These are phyloP conservation scores for Neophaeococcomyces aloes DNA, from an alignment of 2,329 filamentous ascomycete species.

Conservation along the genomic window DNA sequence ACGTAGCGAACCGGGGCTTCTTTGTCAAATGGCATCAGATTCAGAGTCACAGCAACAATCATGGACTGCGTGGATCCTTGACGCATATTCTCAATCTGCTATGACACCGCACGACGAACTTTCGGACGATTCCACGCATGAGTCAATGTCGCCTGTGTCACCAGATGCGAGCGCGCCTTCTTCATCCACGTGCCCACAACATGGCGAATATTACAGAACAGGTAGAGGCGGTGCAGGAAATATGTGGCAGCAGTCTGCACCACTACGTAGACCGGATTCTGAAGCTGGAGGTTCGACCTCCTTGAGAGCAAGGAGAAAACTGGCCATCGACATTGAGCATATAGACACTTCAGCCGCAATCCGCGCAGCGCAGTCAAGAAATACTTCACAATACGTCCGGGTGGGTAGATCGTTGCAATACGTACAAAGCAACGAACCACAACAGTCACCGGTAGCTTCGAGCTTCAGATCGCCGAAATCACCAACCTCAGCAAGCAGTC, in stretches of 20 bases:
- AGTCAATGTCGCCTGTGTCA: conserved; percentile 4
- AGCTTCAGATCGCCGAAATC: conserved; percentile 18
- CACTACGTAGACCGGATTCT: conserved; percentile 28
- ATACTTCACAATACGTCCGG: conserved; percentile 13
- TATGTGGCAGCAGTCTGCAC: conserved; percentile 43
- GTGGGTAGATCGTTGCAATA: conserved; percentile 14
- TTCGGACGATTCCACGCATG: conserved; percentile 5
- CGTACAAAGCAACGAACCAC: conserved; percentile 12
- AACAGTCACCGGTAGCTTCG: conserved; percentile 22
- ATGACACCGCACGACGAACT: conserved; percentile 14
- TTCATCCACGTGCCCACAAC: conserved; percentile 21
- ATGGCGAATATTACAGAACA: conserved; percentile 36
- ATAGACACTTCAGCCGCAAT: conserved; percentile 16
- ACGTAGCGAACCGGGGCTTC: neutral
- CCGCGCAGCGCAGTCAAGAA: conserved; percentile 8
- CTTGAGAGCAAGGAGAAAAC: conserved; percentile 16
- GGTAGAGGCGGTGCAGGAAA: conserved; percentile 58
- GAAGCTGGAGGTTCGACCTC: conserved; percentile 32
- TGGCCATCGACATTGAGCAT: conserved; percentile 14
- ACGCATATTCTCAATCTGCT: conserved; percentile 19
- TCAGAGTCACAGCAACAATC: conserved; percentile 11
- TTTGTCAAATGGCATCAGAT: neutral
- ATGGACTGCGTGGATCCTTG: conserved; percentile 22
- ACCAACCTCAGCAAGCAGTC: conserved; percentile 25
- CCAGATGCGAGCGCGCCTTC: conserved; percentile 6